These are phyloP conservation scores for Astrephomene gubernaculifera DNA, from an alignment of 139 green algal genomes.

Conservation along the genomic window DNA sequence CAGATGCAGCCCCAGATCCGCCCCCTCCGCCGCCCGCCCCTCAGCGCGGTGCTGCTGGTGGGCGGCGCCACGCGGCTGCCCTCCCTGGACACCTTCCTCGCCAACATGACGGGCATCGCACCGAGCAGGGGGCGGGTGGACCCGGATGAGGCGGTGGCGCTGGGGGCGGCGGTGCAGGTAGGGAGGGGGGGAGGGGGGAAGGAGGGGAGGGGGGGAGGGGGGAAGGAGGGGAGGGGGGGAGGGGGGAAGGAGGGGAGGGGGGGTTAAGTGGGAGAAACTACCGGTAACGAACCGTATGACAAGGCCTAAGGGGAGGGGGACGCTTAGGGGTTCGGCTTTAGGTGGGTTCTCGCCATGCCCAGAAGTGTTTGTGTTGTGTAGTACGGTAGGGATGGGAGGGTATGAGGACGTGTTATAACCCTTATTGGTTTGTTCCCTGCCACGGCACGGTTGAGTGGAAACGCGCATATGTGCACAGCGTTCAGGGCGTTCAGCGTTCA, in stretches of 20 bases:
- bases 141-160: slow-evolving; percentile 88
- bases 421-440: background rate
- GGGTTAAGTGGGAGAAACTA: background rate
- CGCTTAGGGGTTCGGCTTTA: no score
- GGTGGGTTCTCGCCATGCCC: no score
- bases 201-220: background rate
- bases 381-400: background rate
- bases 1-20: slow-evolving; percentile 68
- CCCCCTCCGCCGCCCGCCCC: slow-evolving; percentile 72
- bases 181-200: background rate
- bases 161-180: slow-evolving; percentile 87
- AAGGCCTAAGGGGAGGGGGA: background rate
- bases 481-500: no score
- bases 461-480: no score
- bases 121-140: slow-evolving; percentile 67
- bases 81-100: slow-evolving; percentile 77
- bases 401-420: background rate
- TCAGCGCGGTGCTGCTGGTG: slow-evolving; percentile 86
- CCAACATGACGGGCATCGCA: slow-evolving; percentile 88
- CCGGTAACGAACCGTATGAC: background rate
- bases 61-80: slow-evolving; percentile 91
- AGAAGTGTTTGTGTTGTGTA: background rate
- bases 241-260: background rate
- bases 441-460: background rate
- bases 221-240: background rate